A percentile compares a stretch with the other conserved stretches of the same genome.
Conservation (phyloP, 441 rosid species). For the Capsella rubella region DNA sequence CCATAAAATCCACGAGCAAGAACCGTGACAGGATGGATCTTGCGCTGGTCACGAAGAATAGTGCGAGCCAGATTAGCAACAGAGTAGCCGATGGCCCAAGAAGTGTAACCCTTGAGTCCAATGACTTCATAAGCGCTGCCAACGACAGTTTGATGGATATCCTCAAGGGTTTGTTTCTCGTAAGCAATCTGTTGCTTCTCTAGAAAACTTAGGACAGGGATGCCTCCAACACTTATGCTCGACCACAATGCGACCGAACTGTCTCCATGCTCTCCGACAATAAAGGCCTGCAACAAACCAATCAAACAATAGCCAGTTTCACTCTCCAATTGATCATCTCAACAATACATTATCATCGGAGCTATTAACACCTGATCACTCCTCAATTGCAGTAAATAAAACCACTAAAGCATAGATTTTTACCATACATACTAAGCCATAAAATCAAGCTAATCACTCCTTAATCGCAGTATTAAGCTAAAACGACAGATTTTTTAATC, state of each 20-base stretch:
- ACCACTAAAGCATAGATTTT: slow-evolving; percentile 1
- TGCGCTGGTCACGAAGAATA: slow-evolving; percentile 79
- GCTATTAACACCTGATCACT: not conserved
- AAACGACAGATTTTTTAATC: not conserved
- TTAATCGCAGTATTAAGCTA: not conserved
- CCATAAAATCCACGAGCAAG: slow-evolving; percentile 86
- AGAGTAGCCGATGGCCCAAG: slow-evolving; percentile 97
- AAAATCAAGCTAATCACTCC: not conserved
- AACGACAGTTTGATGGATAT: slow-evolving; percentile 69
- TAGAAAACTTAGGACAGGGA: slow-evolving; percentile 81
- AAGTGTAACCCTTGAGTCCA: slow-evolving; percentile 83
- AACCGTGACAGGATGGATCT: slow-evolving; percentile 85
- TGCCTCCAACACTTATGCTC: slow-evolving; percentile 88
- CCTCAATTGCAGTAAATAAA: not conserved
- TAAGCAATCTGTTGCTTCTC: slow-evolving; percentile 71
- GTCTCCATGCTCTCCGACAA: slow-evolving; percentile 94
- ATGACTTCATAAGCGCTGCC: slow-evolving; percentile 86
- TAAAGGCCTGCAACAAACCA: slow-evolving; percentile 61
- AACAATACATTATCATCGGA: not conserved
- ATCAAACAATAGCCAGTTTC: not conserved
- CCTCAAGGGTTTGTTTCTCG: slow-evolving; percentile 77
- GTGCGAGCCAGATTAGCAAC: slow-evolving; percentile 78
- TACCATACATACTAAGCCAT: slow-evolving; percentile 4
- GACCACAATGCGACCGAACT: slow-evolving; percentile 96
- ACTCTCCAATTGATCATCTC: not conserved